Base-by-base conservation (phyloP, 495 filamentous ascomycete genomes). In the Aspergillus carlsbadensis region DNA sequence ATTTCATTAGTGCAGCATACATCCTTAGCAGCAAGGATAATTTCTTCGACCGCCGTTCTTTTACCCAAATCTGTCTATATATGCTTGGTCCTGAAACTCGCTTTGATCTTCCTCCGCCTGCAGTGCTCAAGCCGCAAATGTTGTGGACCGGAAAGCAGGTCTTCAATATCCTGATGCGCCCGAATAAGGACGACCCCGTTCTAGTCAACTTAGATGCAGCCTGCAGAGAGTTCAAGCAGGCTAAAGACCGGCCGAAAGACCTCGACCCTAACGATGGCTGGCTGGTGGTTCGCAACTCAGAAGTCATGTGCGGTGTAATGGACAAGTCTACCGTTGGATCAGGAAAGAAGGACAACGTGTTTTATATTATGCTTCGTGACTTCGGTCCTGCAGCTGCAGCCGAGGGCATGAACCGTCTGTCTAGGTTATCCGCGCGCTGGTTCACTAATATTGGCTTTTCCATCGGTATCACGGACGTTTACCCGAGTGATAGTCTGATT, bases 131-230 rank as follows among this genome's bases (percentile, higher is more conserved):
- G 61, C 94, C 94, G 2, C 80, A 92, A 68, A 81, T 84, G 57
- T 78, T 98, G 20, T 98, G 94, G 94, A 98, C 95, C 6, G 95
- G 94, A 54, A 98, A 98, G 71, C 94, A 98, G 62, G 82, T 98
- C 14, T 98, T 96, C 76, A 96, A 91, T 62, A 82, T 98, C 56
- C 79, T 98, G 47, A 95, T 98, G 91, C 84, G 86, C 35, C 94
- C 94, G 3, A 96, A 96, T 68, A 87, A 84, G 57, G 68, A 84
- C 33, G 91, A 86, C 41, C 82, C 84, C 0, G 89, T 96, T 18
- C 72, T 87, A 53, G 90, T 98, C 56, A 98, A 98, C 66, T 77
- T 98, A 18, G 95, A 98, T 58, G 92, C 93, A 37, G 90, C 90
- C 56, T 95, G 93, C 66, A 89, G 88, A 75, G 84, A 92, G 46